These are phyloP conservation scores for Fusarium redolens DNA, from an alignment of 2,329 filamentous ascomycete genomes.

Conservation along the genomic window DNA sequence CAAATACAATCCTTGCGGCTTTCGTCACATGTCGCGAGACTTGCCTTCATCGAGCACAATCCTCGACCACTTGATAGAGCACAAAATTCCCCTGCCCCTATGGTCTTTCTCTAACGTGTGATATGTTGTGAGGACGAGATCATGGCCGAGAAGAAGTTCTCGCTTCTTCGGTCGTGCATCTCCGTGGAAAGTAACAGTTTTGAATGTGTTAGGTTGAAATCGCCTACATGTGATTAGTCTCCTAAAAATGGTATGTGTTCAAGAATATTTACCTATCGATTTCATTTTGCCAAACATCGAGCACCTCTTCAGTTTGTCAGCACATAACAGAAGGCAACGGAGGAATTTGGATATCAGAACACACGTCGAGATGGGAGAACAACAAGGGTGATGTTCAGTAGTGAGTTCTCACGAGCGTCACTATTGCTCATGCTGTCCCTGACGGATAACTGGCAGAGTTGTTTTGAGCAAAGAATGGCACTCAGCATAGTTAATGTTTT, in stretches of 20 bases:
- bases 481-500: not conserved
- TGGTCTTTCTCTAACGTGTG: not conserved
- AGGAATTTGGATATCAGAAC: too few relatives aligned
- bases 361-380: conserved; percentile 9
- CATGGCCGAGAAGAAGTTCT: not conserved
- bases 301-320: too few relatives aligned
- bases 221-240: not conserved
- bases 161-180: fast-evolving
- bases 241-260: fast-evolving
- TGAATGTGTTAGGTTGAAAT: not conserved
- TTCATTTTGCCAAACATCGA: conserved; percentile 13
- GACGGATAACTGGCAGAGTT: fast-evolving
- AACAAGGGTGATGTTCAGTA: fast-evolving
- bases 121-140: not conserved
- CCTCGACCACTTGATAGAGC: not conserved
- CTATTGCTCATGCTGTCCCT: fast-evolving
- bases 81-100: fast-evolving
- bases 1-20: too few relatives aligned
- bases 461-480: not conserved
- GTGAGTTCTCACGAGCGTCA: fast-evolving
- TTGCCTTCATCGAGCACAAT: not conserved
- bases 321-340: too few relatives aligned
- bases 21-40: fast-evolving
- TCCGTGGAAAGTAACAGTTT: not conserved
- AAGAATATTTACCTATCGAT: fast-evolving